Base-by-base conservation (phyloP, 2,329 filamentous ascomycete genomes). In the Phaeosphaeriaceae sp. region DNA sequence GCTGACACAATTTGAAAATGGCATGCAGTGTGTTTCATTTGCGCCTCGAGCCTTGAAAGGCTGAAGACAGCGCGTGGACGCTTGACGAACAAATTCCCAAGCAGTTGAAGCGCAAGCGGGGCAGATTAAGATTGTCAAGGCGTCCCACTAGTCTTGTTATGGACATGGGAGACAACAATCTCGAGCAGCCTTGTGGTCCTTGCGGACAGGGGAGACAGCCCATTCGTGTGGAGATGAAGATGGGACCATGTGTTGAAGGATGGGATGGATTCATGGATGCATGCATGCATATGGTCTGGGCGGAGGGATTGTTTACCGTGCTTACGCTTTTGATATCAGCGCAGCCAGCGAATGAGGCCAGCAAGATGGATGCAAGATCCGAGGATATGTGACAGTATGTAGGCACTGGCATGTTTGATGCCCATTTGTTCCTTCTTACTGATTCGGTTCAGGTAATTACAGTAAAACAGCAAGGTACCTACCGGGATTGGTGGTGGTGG, bases 151-250 rank as follows among this genome's bases (percentile, higher is more conserved):
- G n/a, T n/a, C n/a, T n/a, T n/a, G n/a, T n/a, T n/a, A n/a, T n/a
- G n/a, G n/a, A n/a, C n/a, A n/a, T n/a, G n/a, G n/a, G n/a, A n/a
- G n/a, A n/a, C n/a, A n/a, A n/a, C n/a, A n/a, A n/a, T n/a, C n/a
- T n/a, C 62, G 45, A 56, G 54, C 58, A 59, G 60, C 58, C 46
- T 37, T 51, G 52, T 43, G 58, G 52, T 44, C 62, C 56, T 46
- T 56, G 62, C 64, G 60, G 41, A 46, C 50, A 49, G 49, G 55
- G 62, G 63, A 59, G 41, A 46, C 50, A 49, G 49, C 42, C 47
- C 49, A 56, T 62, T 60, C 54, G 56, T 70, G 69, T 71, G 69
- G 69, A 72, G 66, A 72, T 72, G 63, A 54, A 52, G 39, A 48
- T 45, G 33, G 54, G 58, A 58, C 61, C 55, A 50, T 40, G 23